Base-by-base conservation (phyloP, 2,329 filamentous ascomycete genomes). In the Lasiodiplodia sp. region DNA sequence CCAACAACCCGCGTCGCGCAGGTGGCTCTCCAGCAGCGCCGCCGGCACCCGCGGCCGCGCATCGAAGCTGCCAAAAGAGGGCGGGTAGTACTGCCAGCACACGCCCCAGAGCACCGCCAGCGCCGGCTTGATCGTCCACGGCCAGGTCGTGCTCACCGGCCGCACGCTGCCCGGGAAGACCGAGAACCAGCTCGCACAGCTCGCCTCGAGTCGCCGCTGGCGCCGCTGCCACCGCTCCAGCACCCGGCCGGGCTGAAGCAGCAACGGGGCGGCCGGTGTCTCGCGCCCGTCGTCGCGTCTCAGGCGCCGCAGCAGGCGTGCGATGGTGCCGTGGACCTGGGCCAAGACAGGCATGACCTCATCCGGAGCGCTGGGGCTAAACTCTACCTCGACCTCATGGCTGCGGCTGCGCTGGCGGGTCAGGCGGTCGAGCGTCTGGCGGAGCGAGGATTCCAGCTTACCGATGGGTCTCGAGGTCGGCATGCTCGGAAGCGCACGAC, bases 31-130 rank as follows among this genome's bases (percentile, higher is more conserved):
- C 44, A 67, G 21, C 40, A 44, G 53, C 21, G 53, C 31, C 18
- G 65, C 65, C 56, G 53, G 55, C 40, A 60, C 65, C 38, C 65
- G 64, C 40, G 64, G 18, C 38, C 53, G 64, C 49, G 55, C 34
- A n/a, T 21, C 44, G 60, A 64, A 38, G 60, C 28, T 52, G 60
- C 44, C 44, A 51, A 44, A 31, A 31, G 16, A 11, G 2, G 34
- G 25, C n/a, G 62, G 14, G 70, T 78, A 79, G 72, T 77, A 80
- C 78, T 79, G 80, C 78, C 78, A 80, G 69, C 81, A 82, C 5
- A 82, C 80, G 28, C 80, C 81, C 80, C 81, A 83, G 21, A 83
- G 73, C 23, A 83, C 80, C 16, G 81, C 77, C 58, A 83, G 75
- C 49, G 79, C 79, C 0, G 80, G 79, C 73, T 78, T 78, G 74